Percentiles rank a stretch among this genome's conserved stretches.
Evolutionary conservation across 306 rosid species (phyloP).

Genomic region (Alnus glutinosa): DNA sequence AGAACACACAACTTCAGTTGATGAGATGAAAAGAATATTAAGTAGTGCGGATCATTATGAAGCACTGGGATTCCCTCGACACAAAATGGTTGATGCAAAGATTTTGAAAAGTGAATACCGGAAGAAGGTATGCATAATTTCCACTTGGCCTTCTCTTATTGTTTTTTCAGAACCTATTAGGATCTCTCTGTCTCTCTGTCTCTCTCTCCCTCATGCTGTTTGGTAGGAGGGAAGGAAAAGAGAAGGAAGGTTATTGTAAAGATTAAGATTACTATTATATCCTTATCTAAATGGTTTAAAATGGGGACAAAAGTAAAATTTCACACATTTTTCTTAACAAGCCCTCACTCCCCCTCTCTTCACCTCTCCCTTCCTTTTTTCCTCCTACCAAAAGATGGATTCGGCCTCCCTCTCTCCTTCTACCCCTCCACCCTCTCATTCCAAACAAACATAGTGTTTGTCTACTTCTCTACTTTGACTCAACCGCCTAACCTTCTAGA

Average conservation of each 20-base stretch:
- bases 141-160: not conserved
- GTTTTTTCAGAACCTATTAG: not conserved
- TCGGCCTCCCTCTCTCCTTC: not conserved
- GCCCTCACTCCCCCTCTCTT: not conserved
- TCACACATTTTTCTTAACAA: not conserved
- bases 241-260: not conserved
- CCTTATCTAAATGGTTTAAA: not conserved
- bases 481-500: not conserved
- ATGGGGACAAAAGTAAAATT: not conserved
- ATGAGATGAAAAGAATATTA: constrained; percentile 85
- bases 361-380: not conserved
- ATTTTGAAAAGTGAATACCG: constrained; percentile 79
- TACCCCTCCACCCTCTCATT: not conserved
- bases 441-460: not conserved
- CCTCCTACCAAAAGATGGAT: not conserved
- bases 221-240: not conserved
- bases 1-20: constrained; percentile 60
- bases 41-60: constrained; percentile 76
- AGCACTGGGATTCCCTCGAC: constrained; percentile 77
- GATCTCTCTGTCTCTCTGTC: not conserved
- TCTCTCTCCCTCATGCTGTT: not conserved
- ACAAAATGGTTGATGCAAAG: constrained; percentile 70
- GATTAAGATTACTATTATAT: not conserved
- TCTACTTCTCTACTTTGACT: not conserved
- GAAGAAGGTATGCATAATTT: constrained; percentile 53